phyloP scores from a whole-genome alignment of 2,329 filamentous ascomycete species.

The Penicillium sp. region DNA sequence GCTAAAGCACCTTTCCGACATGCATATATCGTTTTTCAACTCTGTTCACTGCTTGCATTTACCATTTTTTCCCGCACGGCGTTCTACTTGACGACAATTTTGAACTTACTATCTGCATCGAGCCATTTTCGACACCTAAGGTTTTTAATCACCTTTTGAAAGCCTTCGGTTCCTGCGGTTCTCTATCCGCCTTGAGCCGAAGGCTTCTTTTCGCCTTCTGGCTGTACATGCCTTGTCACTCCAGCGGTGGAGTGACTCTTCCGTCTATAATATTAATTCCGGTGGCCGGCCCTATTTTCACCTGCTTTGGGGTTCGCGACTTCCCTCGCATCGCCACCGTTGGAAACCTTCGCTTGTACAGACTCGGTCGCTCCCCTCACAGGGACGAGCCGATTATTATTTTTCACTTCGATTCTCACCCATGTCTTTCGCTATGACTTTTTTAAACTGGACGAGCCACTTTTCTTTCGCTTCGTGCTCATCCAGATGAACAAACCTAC shows the following conservation, averaged over 20 bases:
- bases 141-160: slow-evolving; percentile 40
- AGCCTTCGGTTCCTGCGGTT: slow-evolving; percentile 28
- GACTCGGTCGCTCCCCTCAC: slow-evolving; percentile 19
- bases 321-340: slow-evolving; percentile 25
- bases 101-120: slow-evolving; percentile 41
- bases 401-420: slow-evolving; percentile 35
- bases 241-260: slow-evolving; percentile 20
- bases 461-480: slow-evolving; percentile 34
- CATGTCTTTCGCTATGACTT: slow-evolving; percentile 39
- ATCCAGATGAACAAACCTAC: slow-evolving; percentile 37
- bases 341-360: slow-evolving; percentile 46
- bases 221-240: slow-evolving; percentile 44
- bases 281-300: slow-evolving; percentile 27
- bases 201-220: slow-evolving; percentile 27
- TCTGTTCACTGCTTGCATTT: slow-evolving; percentile 34
- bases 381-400: slow-evolving; percentile 21
- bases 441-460: slow-evolving; percentile 34
- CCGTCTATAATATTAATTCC: slow-evolving; percentile 48
- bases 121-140: slow-evolving; percentile 44
- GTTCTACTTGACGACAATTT: slow-evolving; percentile 42
- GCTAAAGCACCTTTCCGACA: slow-evolving; percentile 27
- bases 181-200: slow-evolving; percentile 25
- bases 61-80: slow-evolving; percentile 34
- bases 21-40: slow-evolving; percentile 28
- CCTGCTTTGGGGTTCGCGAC: slow-evolving; percentile 17